Evolutionary conservation across 2,329 filamentous ascomycete species (phyloP), one percentile per base, ranked within the genome.

Genomic region (Alternaria longipes): DNA sequence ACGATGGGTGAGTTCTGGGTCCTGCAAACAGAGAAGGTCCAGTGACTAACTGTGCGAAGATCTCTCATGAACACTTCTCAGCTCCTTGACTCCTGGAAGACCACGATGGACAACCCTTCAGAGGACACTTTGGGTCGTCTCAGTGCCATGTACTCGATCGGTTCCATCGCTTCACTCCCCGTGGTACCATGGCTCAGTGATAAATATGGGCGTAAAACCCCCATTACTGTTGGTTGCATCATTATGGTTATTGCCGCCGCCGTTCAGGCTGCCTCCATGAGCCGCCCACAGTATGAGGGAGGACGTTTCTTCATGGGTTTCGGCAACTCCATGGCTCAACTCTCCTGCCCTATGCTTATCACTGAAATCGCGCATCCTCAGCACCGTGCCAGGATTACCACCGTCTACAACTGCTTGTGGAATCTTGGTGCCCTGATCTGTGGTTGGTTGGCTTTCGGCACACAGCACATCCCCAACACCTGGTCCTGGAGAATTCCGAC

Each of bases 351-450:
- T 4, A 81, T 90, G 53, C 82, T 90, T 7, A 82, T 90, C 11
- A 87, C 86, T 5, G 89, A 91, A 79, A 84, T 91, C 60, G 87
- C 85, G 78, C 89, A 91, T 71, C 88, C 89, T 24, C 88, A 90
- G 71, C 88, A 91, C 72, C 86, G 89, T 71, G 88, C 84, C 26
- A 85, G 85, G 24, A 83, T 90, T 46, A 90, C 88, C 1, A 83
- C 88, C 14, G 83, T 90, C 58, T 90, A 90, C 78, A 90, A 90
- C 77, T 89, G 86, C 69, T 77, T 90, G 54, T 91, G 88, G 88
- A 89, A 90, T 73, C 75, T 88, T 56, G 87, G 86, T 42, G 79
- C 80, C 40, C 78, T 83, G 30, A 68, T 89, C 53, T 87, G 88
- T 28, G 86, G 86, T 3, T 87, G 86, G 80, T 83, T 90, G 87